Evolutionary conservation across 1,139 yeast genomes (phyloP).

Genomic region (Hyphopichia khmerensis): DNA sequence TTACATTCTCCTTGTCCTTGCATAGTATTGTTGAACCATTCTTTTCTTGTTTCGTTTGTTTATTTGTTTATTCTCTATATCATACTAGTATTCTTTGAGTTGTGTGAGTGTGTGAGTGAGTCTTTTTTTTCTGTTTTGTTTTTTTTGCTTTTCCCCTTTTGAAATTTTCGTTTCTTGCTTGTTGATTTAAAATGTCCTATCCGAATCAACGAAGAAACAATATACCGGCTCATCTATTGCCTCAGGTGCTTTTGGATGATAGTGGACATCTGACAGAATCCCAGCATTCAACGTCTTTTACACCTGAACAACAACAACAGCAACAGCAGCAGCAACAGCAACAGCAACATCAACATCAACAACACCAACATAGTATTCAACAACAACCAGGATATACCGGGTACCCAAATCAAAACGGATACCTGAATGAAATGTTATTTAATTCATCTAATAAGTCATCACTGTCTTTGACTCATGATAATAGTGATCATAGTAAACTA

Average conservation of each 20-base stretch:
- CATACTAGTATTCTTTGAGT: too few species aligned
- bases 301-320: slow-evolving; percentile 7
- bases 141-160: too few species aligned
- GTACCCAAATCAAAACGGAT: slow-evolving; percentile 4
- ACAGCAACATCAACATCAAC: slow-evolving; percentile 1
- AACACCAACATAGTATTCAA: slow-evolving; percentile 5
- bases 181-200: neutral
- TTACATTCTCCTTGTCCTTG: too few species aligned
- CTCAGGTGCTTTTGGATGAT: slow-evolving; percentile 28
- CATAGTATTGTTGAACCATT: too few species aligned
- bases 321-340: slow-evolving; percentile 5
- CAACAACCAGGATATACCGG: neutral
- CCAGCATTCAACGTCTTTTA: slow-evolving; percentile 1
- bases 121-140: too few species aligned
- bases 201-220: slow-evolving; percentile 9
- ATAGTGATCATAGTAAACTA: neutral
- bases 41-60: too few species aligned
- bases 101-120: too few species aligned
- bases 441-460: neutral
- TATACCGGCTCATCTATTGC: slow-evolving; percentile 38
- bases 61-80: too few species aligned
- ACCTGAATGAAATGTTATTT: neutral
- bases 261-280: neutral
- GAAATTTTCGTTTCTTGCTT: neutral
- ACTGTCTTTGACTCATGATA: slow-evolving; percentile 1